Base-by-base conservation (phyloP, 192 early-diverging fungal species). In the Coemansia sp. region DNA sequence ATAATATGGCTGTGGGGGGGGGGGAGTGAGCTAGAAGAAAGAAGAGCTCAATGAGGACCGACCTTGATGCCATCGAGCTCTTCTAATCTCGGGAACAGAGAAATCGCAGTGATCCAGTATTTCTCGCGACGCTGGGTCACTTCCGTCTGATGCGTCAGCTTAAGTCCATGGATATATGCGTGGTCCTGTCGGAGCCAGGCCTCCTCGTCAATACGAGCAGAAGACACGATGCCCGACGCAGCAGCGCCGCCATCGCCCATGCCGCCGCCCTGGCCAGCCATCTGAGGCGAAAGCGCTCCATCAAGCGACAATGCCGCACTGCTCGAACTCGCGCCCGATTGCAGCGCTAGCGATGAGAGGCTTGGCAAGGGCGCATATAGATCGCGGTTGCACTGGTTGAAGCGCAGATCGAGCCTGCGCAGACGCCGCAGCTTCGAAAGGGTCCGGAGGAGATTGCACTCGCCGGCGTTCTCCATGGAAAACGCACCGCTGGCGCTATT, bases 31-130 rank as follows among this genome's bases (percentile, higher is more conserved):
- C 16, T 24, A 27, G 34, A 18, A 3, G 16, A 16, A 18, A 18
- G 6, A 2, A 13, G 13, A 28, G 19, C 6, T 18, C n/a, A 61
- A 30, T 64, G 74, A 11, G 52, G 52, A 4, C 65, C 62, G 11
- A 61, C 59, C 50, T 78, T 78, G 42, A 69, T 69, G 1, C 77
- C 77, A 19, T 79, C 77, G 20, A 79, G 72, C 47, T 69, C 72
- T 32, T 79, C 68, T 36, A 79, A 54, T 2, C 68, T 55, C 36
- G 77, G 68, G 58, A 79, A 74, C 53, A 67, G 34, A 10, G 60
- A 27, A 10, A 60, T 55, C 0, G 72, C 72, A 6, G 65, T 4
- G 7, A 35, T 49, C 64, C 77, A 67, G 68, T 79, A 79, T 18
- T 51, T 42, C 20, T 74, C 72, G 34, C 77, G 71, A 2, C 68